Evolutionary conservation across 192 early-diverging fungal genomes (phyloP).

Genomic region (Spizellomyces sp.): DNA sequence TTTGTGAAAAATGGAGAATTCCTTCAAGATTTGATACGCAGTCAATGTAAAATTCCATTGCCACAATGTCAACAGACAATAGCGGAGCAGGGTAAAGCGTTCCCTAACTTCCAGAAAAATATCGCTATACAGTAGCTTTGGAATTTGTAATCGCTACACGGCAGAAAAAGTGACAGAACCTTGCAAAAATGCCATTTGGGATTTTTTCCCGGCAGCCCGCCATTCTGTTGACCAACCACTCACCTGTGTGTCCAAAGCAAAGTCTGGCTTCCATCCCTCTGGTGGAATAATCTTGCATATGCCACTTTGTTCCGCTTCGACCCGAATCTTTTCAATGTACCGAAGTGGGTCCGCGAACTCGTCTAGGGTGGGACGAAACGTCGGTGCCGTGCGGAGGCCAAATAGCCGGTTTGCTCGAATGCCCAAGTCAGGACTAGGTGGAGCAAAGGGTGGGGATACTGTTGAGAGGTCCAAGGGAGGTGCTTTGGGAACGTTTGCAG

Average conservation of each 20-base stretch:
- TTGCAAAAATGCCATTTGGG: constrained; percentile 14
- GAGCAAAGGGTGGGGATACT: constrained; percentile 19
- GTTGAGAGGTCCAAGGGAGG: constrained; percentile 27
- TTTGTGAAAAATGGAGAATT: too few relatives aligned
- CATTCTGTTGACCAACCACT: constrained; percentile 6
- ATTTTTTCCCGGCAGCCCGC: too few relatives aligned
- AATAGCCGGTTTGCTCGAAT: constrained; percentile 43
- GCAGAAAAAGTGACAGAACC: constrained; percentile 16
- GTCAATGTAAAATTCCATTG: too few relatives aligned
- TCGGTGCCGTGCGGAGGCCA: constrained; percentile 74
- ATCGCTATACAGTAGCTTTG: too few relatives aligned
- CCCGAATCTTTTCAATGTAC: constrained; percentile 82
- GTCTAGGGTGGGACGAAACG: constrained; percentile 76
- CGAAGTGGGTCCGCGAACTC: constrained; percentile 84
- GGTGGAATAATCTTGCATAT: constrained; percentile 95
- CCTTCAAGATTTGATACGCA: too few relatives aligned
- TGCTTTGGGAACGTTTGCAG: constrained; percentile 26
- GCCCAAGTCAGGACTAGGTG: constrained; percentile 6
- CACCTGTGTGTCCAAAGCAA: constrained; percentile 80
- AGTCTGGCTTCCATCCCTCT: constrained; percentile 76
- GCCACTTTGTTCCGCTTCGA: constrained; percentile 76
- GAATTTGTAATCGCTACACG: too few relatives aligned
- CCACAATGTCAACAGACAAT: too few relatives aligned
- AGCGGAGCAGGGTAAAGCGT: too few relatives aligned
- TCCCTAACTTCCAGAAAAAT: too few relatives aligned